Conservation (phyloP, 768 basidiomycete genomes). For the Pulveroboletus sp. region DNA sequence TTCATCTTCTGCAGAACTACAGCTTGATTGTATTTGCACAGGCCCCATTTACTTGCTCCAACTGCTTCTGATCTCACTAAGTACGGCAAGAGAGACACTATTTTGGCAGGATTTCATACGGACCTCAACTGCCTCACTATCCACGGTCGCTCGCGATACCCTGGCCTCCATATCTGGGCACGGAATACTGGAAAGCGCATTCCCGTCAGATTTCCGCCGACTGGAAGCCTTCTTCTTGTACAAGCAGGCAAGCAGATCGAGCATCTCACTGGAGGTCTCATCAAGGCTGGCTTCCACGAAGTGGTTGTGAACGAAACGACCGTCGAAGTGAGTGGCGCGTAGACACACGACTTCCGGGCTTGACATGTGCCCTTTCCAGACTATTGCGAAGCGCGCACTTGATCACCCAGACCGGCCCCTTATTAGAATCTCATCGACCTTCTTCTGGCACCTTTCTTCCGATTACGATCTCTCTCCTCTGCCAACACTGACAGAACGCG, state of each 20-base stretch:
- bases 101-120: conserved; percentile 91
- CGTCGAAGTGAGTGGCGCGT: conserved; percentile 45
- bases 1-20: background rate
- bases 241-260: conserved; percentile 97
- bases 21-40: conserved; percentile 18
- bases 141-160: conserved; percentile 80
- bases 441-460: conserved; percentile 92
- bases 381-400: conserved; percentile 54
- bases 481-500: conserved; percentile 45
- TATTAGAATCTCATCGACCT: conserved; percentile 94
- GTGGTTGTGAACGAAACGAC: conserved; percentile 87
- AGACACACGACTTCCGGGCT: background rate
- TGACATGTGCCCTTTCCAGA: conserved; percentile 34
- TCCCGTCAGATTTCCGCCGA: conserved; percentile 77
- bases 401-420: conserved; percentile 72
- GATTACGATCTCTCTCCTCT: conserved; percentile 75
- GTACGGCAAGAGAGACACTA: conserved; percentile 74
- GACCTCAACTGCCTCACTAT: conserved; percentile 95
- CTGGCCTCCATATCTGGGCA: conserved; percentile 92
- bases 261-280: conserved; percentile 74
- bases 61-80: conserved; percentile 87
- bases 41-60: conserved; percentile 86
- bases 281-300: conserved; percentile 93
- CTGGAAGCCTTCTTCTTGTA: conserved; percentile 77
- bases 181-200: conserved; percentile 90